Evolutionary conservation across 495 filamentous ascomycete species (phyloP), one percentile per base, ranked within the genome.

Genomic region (Usnea hakonensis): DNA sequence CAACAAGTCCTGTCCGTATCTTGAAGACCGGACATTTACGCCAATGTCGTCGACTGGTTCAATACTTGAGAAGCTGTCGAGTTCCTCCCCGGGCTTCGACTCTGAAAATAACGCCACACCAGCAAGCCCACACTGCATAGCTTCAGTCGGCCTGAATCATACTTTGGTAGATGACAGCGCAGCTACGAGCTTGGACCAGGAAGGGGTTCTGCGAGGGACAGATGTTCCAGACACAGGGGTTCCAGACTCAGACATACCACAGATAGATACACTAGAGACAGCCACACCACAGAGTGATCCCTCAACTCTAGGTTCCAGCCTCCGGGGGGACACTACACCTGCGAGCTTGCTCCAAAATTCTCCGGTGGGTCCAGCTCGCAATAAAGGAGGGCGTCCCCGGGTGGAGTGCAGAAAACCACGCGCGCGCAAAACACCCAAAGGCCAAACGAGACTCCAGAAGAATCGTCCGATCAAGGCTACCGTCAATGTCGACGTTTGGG

Each of bases 401-500:
- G 14, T n/a, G n/a, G n/a, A n/a, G n/a, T n/a, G 26, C 33, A 60
- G 63, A 16, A 56, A 26, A 13, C 44, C 36, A 36, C 43, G 33
- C 33, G 37, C 40, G n/a, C 53, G 23, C 8, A 53, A 67, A 19
- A 52, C 26, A 19, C 61, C 41, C n/a, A 66, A 64, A 55, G 61
- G 36, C 13, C 60, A 44, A 14, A 66, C 64, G 1, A 64, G 58
- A 30, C 54, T 69, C 50, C 65, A 65, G 14, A 67, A 30, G 26
- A 61, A 67, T n/a, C 60, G 54, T 44, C 68, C 68, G 23, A 56
- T 69, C 28, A 35, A 28, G 30, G 41, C 54, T 3, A 10, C 36
- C 3, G 30, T 64, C 23, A 46, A 56, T 7, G 26, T 33, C 14
- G 65, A 70, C 41, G 53, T 68, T 16, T 70, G 68, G 68, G 38